Percentiles rank a stretch among this genome's conserved stretches.
These are phyloP conservation scores for Glycine soja DNA, from an alignment of 306 rosid genomes.

Conservation along the genomic window DNA sequence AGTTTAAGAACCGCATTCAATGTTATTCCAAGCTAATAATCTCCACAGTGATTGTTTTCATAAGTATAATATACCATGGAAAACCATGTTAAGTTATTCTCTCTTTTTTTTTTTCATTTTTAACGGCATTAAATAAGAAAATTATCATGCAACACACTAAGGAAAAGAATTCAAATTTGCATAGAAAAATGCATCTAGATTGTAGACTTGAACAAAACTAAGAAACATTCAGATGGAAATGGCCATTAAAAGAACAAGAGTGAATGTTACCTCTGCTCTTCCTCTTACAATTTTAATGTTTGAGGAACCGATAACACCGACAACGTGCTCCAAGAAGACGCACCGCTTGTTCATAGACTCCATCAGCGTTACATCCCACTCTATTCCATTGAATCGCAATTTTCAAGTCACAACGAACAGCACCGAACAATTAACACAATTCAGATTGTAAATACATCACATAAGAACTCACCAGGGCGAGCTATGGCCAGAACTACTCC, in stretches of 20 bases:
- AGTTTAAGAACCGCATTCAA: not conserved
- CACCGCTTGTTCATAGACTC: constrained; percentile 93
- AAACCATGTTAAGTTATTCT: not conserved
- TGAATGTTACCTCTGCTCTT: constrained; percentile 82
- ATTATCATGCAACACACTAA: constrained; percentile 3
- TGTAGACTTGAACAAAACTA: constrained; percentile 12
- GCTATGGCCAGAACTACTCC: constrained; percentile 89
- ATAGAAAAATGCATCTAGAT: constrained; percentile 9
- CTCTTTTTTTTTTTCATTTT: not conserved
- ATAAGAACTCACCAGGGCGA: constrained; percentile 69
- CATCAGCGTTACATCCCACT: constrained; percentile 79
- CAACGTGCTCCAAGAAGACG: constrained; percentile 81
- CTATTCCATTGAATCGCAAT: constrained; percentile 52
- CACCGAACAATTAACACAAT: constrained; percentile 23
- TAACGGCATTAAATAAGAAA: not conserved
- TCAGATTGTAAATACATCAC: not conserved
- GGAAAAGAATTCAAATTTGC: constrained; percentile 20
- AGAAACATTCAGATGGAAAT: not conserved
- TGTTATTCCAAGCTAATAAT: not conserved
- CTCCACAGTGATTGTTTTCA: constrained; percentile 5
- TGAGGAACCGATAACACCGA: constrained; percentile 63
- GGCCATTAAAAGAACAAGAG: not conserved
- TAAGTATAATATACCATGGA: not conserved
- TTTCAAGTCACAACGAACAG: not conserved
- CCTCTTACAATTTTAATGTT: constrained; percentile 86